Conservation (phyloP, 2,329 filamentous ascomycete genomes). For the Delphinella strobiligena region DNA sequence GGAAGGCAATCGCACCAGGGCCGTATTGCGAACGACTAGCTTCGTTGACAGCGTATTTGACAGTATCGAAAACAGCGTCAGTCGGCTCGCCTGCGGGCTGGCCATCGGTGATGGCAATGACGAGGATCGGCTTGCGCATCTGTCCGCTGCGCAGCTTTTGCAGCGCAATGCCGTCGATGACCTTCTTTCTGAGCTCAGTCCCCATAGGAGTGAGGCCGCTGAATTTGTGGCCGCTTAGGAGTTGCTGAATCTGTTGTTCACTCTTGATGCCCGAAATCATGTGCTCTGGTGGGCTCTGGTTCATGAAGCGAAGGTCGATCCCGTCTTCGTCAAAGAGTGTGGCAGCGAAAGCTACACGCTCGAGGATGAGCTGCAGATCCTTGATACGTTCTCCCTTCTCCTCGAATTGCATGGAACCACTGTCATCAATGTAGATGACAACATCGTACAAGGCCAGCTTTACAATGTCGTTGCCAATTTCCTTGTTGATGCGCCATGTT, state of each 20-base stretch:
- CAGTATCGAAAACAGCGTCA: slow-evolving; percentile 44
- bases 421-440: slow-evolving; percentile 55
- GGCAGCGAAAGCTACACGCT: slow-evolving; percentile 50
- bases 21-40: slow-evolving; percentile 41
- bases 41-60: slow-evolving; percentile 42
- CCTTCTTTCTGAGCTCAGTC: slow-evolving; percentile 48
- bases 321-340: slow-evolving; percentile 60
- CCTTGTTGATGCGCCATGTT: slow-evolving; percentile 44
- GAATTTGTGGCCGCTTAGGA: slow-evolving; percentile 49
- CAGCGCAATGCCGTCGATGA: slow-evolving; percentile 49
- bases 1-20: slow-evolving; percentile 47
- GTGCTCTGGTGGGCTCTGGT: slow-evolving; percentile 40
- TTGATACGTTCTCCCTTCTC: slow-evolving; percentile 55
- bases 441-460: slow-evolving; percentile 52
- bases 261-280: slow-evolving; percentile 42
- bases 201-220: slow-evolving; percentile 57
- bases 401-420: slow-evolving; percentile 58
- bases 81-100: slow-evolving; percentile 52
- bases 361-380: slow-evolving; percentile 52
- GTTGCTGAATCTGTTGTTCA: slow-evolving; percentile 45
- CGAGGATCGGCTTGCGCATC: slow-evolving; percentile 50
- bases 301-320: slow-evolving; percentile 59
- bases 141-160: slow-evolving; percentile 38
- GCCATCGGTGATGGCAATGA: slow-evolving; percentile 55
- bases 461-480: slow-evolving; percentile 52